Percentiles rank a stretch among this genome's conserved stretches.
phyloP scores from a whole-genome alignment of 176 grass and related monocot species.

The Aechmea fasciata region DNA sequence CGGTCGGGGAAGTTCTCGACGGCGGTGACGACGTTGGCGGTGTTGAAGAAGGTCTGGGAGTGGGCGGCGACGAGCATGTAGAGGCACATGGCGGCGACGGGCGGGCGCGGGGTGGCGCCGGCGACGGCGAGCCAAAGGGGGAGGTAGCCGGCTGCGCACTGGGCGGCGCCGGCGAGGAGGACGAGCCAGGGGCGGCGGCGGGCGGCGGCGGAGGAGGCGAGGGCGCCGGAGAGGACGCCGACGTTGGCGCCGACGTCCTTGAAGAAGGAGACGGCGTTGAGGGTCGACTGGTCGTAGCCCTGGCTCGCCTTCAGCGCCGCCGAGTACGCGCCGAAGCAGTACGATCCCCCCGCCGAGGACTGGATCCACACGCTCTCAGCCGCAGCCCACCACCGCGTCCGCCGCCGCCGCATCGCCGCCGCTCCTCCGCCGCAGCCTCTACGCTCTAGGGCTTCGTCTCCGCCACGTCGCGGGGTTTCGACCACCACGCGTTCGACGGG shows the following conservation, averaged over 20 bases:
- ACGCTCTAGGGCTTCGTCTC: too few relatives aligned
- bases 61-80: slow-evolving; percentile 90
- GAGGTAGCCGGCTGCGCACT: slow-evolving; percentile 55
- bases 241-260: slow-evolving; percentile 90
- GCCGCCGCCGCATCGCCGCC: background rate
- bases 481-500: too few relatives aligned
- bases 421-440: background rate
- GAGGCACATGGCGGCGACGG: slow-evolving; percentile 39
- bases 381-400: slow-evolving; percentile 63
- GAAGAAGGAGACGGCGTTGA: slow-evolving; percentile 86
- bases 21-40: slow-evolving; percentile 62
- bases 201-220: slow-evolving; percentile 40
- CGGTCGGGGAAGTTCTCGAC: slow-evolving; percentile 81
- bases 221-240: slow-evolving; percentile 67
- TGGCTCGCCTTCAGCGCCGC: slow-evolving; percentile 57
- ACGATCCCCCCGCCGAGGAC: slow-evolving; percentile 45
- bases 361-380: slow-evolving; percentile 65
- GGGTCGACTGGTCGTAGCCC: slow-evolving; percentile 79
- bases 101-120: slow-evolving; percentile 25
- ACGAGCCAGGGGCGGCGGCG: slow-evolving; percentile 40
- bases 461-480: too few relatives aligned
- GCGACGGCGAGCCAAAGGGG: slow-evolving; percentile 74
- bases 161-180: slow-evolving; percentile 44
- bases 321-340: slow-evolving; percentile 84
- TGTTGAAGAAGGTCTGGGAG: slow-evolving; percentile 89